Evolutionary conservation across 2,329 filamentous ascomycete genomes (phyloP), one percentile per base, ranked within the genome.

Genomic region (Thermothelomyces thermophilus): DNA sequence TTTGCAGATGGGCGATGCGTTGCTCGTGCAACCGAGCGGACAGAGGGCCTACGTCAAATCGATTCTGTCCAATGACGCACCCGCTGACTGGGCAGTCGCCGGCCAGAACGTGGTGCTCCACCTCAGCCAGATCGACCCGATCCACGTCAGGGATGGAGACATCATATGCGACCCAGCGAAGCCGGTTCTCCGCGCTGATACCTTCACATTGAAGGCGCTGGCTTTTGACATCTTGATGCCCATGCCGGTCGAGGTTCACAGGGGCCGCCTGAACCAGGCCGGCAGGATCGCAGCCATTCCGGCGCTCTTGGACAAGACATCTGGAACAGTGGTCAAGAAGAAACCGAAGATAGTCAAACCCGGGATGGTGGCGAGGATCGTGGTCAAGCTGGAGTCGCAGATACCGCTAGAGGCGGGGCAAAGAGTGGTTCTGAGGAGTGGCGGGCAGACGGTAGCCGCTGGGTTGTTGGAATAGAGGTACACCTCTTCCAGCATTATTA

Each of bases 211-310:
- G 53, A 95, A 95, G 67, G 82, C 93, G 10, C 76, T 96, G 49
- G 89, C 90, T 0, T 95, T 97, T 61, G 89, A 95, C 53, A 84
- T 91, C 55, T 70, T 98, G 14, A 84, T 90, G 68, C 91, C 91
- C 0, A 93, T 91, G 80, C 80, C 82, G 20, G 80, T 97, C 9
- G 91, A 97, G 62, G 82, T 98, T 8, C 90, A 96, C 65, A 76
- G 89, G 17, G 93, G 93, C 0, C 77, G 90, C 8, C 70, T 97
- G 44, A 87, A 95, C 65, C 82, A 83, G 0, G 77, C 87, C 0
- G 93, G 87, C 0, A 79, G 80, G 41, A 86, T 98, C 35, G 75
- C 76, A 46, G 78, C 81, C 54, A 75, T 97, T 56, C 70, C 85
- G 8, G 87, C 86, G 0, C 75, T 83, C 2, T 67, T 97, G 37